These are phyloP conservation scores for Durusdinium trenchii DNA, from an alignment of 73 alveolate species.

Conservation along the genomic window DNA sequence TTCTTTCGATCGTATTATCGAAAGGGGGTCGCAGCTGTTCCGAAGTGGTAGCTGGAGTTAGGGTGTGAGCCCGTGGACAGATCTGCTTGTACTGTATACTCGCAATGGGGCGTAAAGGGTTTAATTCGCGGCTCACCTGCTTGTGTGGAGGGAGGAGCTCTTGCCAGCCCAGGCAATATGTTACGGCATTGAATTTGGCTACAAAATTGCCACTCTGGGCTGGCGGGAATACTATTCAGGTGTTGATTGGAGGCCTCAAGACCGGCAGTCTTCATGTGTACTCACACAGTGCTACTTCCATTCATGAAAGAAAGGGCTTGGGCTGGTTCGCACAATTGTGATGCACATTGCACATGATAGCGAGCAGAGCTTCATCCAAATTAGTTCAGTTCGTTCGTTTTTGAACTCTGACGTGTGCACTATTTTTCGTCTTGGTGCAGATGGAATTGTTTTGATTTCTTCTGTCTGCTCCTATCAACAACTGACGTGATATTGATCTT, in stretches of 20 bases:
- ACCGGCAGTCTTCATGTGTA: neutral
- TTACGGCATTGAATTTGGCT: conserved; percentile 20
- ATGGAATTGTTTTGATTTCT: conserved; percentile 69
- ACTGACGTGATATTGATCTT: conserved; percentile 10
- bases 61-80: neutral
- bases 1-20: no score
- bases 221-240: conserved; percentile 47
- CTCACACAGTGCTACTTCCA: neutral
- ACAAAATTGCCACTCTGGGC: neutral
- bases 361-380: neutral
- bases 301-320: neutral
- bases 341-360: neutral
- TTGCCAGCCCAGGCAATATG: conserved; percentile 37
- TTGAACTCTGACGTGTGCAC: neutral
- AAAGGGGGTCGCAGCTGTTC: no score
- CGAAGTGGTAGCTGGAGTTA: no score
- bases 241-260: neutral
- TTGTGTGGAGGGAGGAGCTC: no score
- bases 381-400: neutral
- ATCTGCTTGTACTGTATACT: neutral
- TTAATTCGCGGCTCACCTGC: no score
- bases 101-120: neutral
- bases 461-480: conserved; percentile 52
- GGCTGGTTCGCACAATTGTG: neutral
- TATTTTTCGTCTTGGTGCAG: neutral